phyloP scores from a whole-genome alignment of 805 yeast species.

The Saccharomyces kudriavzevii region DNA sequence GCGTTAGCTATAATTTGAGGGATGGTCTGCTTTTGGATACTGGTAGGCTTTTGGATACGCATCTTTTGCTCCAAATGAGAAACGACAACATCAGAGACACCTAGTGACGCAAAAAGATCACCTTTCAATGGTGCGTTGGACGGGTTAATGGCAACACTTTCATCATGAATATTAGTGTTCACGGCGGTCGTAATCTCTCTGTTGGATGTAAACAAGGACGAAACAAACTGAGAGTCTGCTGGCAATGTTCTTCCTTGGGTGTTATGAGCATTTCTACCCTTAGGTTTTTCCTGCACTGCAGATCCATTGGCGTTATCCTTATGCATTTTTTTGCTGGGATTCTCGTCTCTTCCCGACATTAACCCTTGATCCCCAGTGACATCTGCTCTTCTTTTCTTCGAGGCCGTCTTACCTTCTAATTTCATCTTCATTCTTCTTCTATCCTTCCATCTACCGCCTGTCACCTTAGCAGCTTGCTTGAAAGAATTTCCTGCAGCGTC shows the following conservation, averaged over 20 bases:
- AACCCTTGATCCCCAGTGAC: neutral
- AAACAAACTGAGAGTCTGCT: constrained; percentile 48
- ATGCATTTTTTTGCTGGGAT: neutral
- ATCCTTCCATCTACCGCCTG: constrained; percentile 80
- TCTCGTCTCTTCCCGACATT: neutral
- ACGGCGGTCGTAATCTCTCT: constrained; percentile 38
- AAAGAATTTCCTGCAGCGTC: constrained; percentile 18
- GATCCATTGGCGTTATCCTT: neutral
- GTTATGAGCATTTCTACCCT: neutral
- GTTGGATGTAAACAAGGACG: constrained; percentile 75
- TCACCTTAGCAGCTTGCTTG: constrained; percentile 34
- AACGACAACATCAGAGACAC: constrained; percentile 47
- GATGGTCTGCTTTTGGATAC: constrained; percentile 73
- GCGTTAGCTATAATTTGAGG: constrained; percentile 46
- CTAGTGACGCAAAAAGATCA: constrained; percentile 65
- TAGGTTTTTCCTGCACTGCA: neutral
- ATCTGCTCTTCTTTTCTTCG: constrained; percentile 5
- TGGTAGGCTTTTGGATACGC: constrained; percentile 63
- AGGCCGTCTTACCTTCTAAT: constrained; percentile 37
- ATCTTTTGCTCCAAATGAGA: constrained; percentile 50
- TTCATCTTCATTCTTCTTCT: constrained; percentile 53
- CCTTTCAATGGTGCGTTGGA: constrained; percentile 77
- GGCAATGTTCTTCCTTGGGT: neutral
- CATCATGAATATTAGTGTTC: constrained; percentile 33
- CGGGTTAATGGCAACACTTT: constrained; percentile 35